A percentile compares a stretch with the other conserved stretches of the same genome.
These are phyloP conservation scores for Herpotrichia juniperi DNA, from an alignment of 2,329 filamentous ascomycete genomes.

Conservation along the genomic window DNA sequence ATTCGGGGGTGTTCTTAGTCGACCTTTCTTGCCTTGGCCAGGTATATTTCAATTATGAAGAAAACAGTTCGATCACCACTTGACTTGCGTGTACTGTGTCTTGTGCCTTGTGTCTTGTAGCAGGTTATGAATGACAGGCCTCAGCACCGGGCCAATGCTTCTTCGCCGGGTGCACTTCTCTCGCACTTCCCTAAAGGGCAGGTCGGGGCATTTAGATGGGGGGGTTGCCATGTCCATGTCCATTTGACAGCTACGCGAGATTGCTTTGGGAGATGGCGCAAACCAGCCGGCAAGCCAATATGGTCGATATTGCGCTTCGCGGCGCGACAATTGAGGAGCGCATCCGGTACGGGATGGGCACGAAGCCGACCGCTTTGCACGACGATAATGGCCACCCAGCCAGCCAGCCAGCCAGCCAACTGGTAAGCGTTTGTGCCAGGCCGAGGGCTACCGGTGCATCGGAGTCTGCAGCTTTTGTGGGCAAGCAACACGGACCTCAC, in stretches of 20 bases:
- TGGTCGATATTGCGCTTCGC: neutral
- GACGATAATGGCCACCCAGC: no score
- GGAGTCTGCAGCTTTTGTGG: conserved; percentile 1
- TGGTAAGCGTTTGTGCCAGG: neutral
- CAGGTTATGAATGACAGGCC: no score
- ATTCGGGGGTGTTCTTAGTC: conserved; percentile 28
- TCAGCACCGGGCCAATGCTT: neutral
- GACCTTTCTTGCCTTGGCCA: conserved; percentile 31
- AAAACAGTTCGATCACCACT: conserved; percentile 21
- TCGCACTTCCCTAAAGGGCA: conserved; percentile 2
- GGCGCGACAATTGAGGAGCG: neutral
- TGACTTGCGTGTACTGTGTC: no score
- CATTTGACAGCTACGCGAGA: conserved; percentile 18
- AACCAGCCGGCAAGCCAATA: neutral
- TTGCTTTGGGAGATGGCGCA: conserved; percentile 8
- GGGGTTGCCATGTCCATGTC: neutral
- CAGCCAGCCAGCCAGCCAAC: neutral
- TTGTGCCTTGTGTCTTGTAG: no score
- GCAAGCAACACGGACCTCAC: neutral
- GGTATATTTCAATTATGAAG: conserved; percentile 33
- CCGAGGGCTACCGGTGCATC: neutral
- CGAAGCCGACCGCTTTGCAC: neutral
- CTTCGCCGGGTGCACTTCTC: neutral
- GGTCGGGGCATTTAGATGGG: neutral
- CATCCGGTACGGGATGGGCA: neutral